Conservation (phyloP, 139 green algal genomes). For the Micractinium conductrix region DNA sequence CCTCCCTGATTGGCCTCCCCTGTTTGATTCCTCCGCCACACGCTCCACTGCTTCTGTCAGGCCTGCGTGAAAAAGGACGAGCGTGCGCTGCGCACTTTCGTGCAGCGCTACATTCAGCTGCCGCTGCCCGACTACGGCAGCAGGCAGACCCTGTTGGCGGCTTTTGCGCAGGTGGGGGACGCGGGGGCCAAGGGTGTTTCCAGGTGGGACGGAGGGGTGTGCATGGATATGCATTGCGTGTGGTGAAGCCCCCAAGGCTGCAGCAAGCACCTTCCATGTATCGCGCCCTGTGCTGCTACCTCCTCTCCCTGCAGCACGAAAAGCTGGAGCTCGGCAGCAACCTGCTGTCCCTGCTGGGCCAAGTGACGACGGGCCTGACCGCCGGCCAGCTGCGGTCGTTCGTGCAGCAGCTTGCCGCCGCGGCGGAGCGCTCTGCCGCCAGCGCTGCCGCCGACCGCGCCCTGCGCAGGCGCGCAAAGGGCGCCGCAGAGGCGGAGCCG, state of each 20-base stretch:
- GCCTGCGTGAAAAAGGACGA: slow-evolving; percentile 81
- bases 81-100: slow-evolving; percentile 79
- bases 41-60: neutral
- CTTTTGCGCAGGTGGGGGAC: slow-evolving; percentile 25
- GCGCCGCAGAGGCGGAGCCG: neutral
- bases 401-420: slow-evolving; percentile 5
- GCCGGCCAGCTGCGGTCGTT: slow-evolving; percentile 28
- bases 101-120: slow-evolving; percentile 80
- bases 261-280: neutral
- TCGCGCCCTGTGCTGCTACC: neutral
- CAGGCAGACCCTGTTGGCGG: slow-evolving; percentile 25
- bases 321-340: neutral
- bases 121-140: slow-evolving; percentile 88
- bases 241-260: neutral
- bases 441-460: neutral
- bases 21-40: neutral
- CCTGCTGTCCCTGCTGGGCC: neutral
- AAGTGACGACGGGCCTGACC: slow-evolving; percentile 20
- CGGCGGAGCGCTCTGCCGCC: no score
- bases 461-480: neutral
- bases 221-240: neutral
- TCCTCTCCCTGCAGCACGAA: neutral
- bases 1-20: no score
- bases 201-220: slow-evolving; percentile 24
- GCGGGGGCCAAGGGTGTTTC: neutral